phyloP scores from a whole-genome alignment of 768 basidiomycete species.

The Fomitopsis pulvina region DNA sequence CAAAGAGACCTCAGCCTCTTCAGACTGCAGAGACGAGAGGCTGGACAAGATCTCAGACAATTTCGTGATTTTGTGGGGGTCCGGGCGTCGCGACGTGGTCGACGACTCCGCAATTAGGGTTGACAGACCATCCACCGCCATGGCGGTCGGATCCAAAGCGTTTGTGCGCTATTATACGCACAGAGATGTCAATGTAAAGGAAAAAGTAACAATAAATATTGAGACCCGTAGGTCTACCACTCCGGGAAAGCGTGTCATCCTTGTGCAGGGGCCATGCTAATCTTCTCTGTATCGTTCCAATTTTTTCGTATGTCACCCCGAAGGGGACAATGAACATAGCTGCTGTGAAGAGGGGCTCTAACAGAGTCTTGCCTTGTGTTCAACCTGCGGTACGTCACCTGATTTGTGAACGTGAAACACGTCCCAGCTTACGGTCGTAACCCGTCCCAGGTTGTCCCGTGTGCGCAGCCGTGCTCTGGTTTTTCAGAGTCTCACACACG shows the following conservation, averaged over 20 bases:
- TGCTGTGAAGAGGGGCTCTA: background rate
- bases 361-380: constrained; percentile 1
- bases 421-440: too few species aligned
- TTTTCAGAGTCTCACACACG: background rate
- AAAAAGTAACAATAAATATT: constrained; percentile 29
- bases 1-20: constrained; percentile 70
- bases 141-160: background rate
- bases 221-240: constrained; percentile 56
- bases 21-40: constrained; percentile 66
- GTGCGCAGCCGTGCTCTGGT: background rate
- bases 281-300: constrained; percentile 99
- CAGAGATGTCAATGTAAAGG: background rate
- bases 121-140: background rate
- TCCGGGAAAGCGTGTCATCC: constrained; percentile 99
- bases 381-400: constrained; percentile 3
- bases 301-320: constrained; percentile 96
- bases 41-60: constrained; percentile 68
- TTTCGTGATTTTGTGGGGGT: constrained; percentile 40
- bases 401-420: too few species aligned
- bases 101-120: background rate
- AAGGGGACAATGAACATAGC: constrained; percentile 51
- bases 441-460: background rate
- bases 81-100: constrained; percentile 8
- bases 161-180: background rate
- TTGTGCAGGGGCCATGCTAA: constrained; percentile 99